phyloP scores from a whole-genome alignment of 106 monocot species.

The Alisma plantagoaquatica region DNA sequence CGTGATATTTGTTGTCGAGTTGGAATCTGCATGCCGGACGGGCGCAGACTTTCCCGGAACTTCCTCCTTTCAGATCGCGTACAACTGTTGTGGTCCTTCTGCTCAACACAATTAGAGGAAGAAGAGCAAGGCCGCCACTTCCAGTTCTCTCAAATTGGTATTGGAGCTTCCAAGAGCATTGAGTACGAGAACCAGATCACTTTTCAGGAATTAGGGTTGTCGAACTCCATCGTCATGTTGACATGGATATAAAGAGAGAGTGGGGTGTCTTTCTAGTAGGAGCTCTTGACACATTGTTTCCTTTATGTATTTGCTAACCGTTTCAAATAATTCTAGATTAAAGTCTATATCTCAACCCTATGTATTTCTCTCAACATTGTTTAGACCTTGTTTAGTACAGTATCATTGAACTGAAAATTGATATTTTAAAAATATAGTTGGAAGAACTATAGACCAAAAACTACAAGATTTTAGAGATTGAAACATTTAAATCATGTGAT shows the following conservation, averaged over 20 bases:
- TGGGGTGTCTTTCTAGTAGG: no score
- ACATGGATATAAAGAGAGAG: conserved; percentile 9
- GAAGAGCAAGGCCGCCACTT: background rate
- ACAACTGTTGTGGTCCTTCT: conserved; percentile 19
- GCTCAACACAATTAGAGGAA: conserved; percentile 6
- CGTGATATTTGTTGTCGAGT: conserved; percentile 47
- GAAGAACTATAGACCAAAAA: no score
- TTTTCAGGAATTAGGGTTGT: conserved; percentile 11
- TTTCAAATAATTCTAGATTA: no score
- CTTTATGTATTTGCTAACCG: no score
- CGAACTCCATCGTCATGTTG: conserved; percentile 12
- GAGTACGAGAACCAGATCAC: conserved; percentile 5
- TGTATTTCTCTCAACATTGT: no score
- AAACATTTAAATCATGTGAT: no score
- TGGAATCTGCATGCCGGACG: conserved; percentile 68
- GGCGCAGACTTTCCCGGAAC: conserved; percentile 47
- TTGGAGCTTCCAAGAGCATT: conserved; percentile 8
- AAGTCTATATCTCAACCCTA: no score
- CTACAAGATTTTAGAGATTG: no score
- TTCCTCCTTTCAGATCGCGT: conserved; percentile 44
- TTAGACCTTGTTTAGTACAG: no score
- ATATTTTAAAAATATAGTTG: no score
- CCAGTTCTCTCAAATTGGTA: conserved; percentile 3
- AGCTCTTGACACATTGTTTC: no score
- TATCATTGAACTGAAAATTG: no score